These are phyloP conservation scores for Cryptosporidium meleagridis DNA, from an alignment of 169 alveolate genomes.

Conservation along the genomic window DNA sequence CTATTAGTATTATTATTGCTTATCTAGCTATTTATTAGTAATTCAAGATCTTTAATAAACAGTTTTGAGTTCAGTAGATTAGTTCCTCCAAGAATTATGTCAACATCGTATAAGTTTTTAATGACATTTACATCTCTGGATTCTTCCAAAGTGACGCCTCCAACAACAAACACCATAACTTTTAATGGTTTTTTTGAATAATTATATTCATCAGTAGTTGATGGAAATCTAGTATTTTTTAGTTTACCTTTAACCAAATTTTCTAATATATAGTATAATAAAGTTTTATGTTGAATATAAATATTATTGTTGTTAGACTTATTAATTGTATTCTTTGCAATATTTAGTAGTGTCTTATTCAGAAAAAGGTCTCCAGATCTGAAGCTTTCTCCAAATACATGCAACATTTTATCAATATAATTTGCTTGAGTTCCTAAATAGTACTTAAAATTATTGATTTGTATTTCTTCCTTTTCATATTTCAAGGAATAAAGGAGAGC, in stretches of 20 bases:
- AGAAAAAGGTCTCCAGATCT: slow-evolving; percentile 88
- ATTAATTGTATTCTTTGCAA: slow-evolving; percentile 84
- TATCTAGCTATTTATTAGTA: slow-evolving; percentile 45
- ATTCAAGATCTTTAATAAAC: slow-evolving; percentile 76
- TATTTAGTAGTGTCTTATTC: slow-evolving; percentile 85
- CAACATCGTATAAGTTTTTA: slow-evolving; percentile 80
- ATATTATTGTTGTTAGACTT: slow-evolving; percentile 88
- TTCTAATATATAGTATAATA: slow-evolving; percentile 84
- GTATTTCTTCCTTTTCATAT: slow-evolving; percentile 88
- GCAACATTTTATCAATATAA: slow-evolving; percentile 84
- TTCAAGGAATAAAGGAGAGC: slow-evolving; percentile 87
- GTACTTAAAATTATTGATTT: slow-evolving; percentile 83
- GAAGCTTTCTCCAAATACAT: slow-evolving; percentile 86
- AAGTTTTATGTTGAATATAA: slow-evolving; percentile 91
- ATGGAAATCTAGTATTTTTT: slow-evolving; percentile 84
- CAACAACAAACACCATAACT: slow-evolving; percentile 89
- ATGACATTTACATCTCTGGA: slow-evolving; percentile 88
- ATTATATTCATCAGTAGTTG: slow-evolving; percentile 78
- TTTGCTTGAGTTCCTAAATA: slow-evolving; percentile 78
- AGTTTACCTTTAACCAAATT: slow-evolving; percentile 86
- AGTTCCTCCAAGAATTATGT: slow-evolving; percentile 88
- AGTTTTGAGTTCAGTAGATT: slow-evolving; percentile 85
- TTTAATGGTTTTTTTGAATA: slow-evolving; percentile 81
- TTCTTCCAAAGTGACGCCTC: slow-evolving; percentile 96
- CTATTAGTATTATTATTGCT: not conserved